Base-by-base conservation (phyloP, 805 yeast species). In the Cyberlindnera xylosilytica region DNA sequence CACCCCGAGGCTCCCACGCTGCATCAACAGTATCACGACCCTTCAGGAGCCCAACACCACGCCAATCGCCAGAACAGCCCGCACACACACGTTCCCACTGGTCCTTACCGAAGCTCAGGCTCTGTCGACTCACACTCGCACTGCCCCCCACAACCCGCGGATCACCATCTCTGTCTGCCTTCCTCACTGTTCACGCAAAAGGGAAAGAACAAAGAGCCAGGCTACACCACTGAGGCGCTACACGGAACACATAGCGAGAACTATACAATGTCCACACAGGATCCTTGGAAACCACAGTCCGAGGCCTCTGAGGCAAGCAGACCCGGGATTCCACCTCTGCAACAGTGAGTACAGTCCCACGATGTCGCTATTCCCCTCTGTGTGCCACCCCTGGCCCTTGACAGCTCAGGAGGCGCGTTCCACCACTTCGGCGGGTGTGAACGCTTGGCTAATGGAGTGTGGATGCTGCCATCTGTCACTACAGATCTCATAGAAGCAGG, bases 341-440 rank as follows among this genome's bases (percentile, higher is more conserved):
- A 53, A 50, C 55, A 52, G 63, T 60, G 44, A 41, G 63, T 57
- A 15, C 23, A n/a, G n/a, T n/a, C n/a, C n/a, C n/a, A n/a, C n/a
- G n/a, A n/a, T n/a, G n/a, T n/a, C n/a, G n/a, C n/a, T n/a, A 20
- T 5, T 20, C 29, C 26, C n/a, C 33, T 17, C 20, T 15, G 4
- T 15, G 11, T 30, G 18, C 7, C 20, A 30, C 7, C 6, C 13
- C 11, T 17, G 18, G 18, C 33, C 16, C 15, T 22, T 8, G 7
- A 10, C 24, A 8, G 32, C 32, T 29, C n/a, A n/a, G n/a, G n/a
- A n/a, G n/a, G n/a, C n/a, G n/a, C n/a, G n/a, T n/a, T n/a, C n/a
- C n/a, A n/a, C n/a, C n/a, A n/a, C n/a, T n/a, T n/a, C n/a, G n/a
- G n/a, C n/a, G n/a, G n/a, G n/a, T n/a, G n/a, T n/a, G n/a, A n/a